These are phyloP conservation scores for Trametes coccinea DNA, from an alignment of 768 basidiomycete genomes.

Conservation along the genomic window DNA sequence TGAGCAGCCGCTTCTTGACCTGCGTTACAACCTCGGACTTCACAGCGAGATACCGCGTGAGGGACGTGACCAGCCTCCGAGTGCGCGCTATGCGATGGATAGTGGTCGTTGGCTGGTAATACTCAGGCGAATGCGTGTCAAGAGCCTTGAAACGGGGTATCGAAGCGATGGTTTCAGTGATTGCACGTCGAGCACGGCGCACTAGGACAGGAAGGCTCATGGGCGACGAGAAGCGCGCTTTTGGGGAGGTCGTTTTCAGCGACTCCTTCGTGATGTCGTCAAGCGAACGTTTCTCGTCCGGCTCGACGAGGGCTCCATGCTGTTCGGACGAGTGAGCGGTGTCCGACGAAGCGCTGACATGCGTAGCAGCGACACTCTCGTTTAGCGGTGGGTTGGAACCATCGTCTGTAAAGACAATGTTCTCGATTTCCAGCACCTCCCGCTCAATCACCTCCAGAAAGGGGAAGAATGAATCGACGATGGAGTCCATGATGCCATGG, in stretches of 20 bases:
- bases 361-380: background rate
- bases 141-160: constrained; percentile 20
- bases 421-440: constrained; percentile 79
- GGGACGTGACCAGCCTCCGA: constrained; percentile 74
- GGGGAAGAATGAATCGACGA: constrained; percentile 93
- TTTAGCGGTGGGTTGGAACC: constrained; percentile 1
- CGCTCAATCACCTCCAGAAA: constrained; percentile 77
- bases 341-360: constrained; percentile 1
- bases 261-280: constrained; percentile 1
- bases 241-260: background rate
- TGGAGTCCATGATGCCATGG: constrained; percentile 87
- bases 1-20: constrained; percentile 71
- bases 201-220: constrained; percentile 10
- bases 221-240: constrained; percentile 14
- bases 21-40: constrained; percentile 84
- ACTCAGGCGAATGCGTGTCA: constrained; percentile 5
- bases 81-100: constrained; percentile 79
- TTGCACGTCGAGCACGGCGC: constrained; percentile 15
- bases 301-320: background rate
- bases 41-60: constrained; percentile 71
- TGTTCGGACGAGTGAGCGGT: background rate
- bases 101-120: constrained; percentile 41
- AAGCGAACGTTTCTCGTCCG: constrained; percentile 1
- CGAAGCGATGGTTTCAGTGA: constrained; percentile 3
- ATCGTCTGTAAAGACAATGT: constrained; percentile 50